Evolutionary conservation across 2,329 filamentous ascomycete species (phyloP).

Genomic region (Exophiala dermatitidis): DNA sequence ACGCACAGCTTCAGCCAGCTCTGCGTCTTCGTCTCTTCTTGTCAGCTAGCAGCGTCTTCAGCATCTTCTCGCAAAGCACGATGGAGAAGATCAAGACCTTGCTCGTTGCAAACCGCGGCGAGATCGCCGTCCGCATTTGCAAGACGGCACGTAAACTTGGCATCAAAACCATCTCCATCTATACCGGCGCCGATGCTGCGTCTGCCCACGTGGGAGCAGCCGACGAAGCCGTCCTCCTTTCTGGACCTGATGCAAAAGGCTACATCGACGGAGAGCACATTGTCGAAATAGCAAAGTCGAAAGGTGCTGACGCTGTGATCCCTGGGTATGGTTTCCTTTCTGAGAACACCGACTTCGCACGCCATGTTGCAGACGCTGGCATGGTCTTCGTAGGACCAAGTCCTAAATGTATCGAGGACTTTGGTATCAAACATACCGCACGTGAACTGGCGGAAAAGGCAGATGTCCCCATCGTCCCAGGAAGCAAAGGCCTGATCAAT

Average conservation of each 20-base stretch:
- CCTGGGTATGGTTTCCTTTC: constrained; percentile 62
- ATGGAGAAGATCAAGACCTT: constrained; percentile 43
- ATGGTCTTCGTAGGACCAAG: constrained; percentile 56
- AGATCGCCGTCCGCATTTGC: constrained; percentile 51
- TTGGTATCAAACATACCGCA: constrained; percentile 55
- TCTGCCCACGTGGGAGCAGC: constrained; percentile 50
- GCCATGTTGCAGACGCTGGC: constrained; percentile 46
- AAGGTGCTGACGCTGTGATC: constrained; percentile 51
- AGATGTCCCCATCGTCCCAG: constrained; percentile 50
- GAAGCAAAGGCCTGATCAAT: constrained; percentile 44
- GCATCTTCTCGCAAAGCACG: not conserved
- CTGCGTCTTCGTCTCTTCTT: not conserved
- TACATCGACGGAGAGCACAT: constrained; percentile 38
- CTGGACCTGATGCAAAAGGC: constrained; percentile 42
- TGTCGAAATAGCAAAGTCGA: constrained; percentile 46
- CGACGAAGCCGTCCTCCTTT: constrained; percentile 47
- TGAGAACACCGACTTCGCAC: constrained; percentile 57
- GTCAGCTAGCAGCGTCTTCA: not conserved
- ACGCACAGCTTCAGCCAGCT: not conserved
- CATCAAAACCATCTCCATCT: constrained; percentile 51
- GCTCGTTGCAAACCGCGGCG: constrained; percentile 54
- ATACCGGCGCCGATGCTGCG: constrained; percentile 49
- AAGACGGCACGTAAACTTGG: constrained; percentile 40
- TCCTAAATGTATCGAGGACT: constrained; percentile 46
- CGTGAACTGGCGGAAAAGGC: constrained; percentile 47